phyloP scores from a whole-genome alignment of 2,329 filamentous ascomycete species.

The Talaromyces sp. region DNA sequence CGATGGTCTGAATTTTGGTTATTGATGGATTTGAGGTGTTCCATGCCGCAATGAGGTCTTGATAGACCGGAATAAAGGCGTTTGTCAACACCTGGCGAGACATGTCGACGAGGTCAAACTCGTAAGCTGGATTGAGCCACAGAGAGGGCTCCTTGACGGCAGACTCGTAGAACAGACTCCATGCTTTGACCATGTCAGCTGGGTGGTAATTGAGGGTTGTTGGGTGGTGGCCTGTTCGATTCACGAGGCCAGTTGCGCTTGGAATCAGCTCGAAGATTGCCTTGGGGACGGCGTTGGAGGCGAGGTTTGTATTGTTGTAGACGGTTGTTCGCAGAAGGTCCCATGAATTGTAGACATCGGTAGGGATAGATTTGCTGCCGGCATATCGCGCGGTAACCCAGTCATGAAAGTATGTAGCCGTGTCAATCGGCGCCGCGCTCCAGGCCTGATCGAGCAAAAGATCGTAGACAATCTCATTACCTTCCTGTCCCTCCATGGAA shows the following conservation, averaged over 20 bases:
- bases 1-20: slow-evolving; percentile 23
- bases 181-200: slow-evolving; percentile 36
- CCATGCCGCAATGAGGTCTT: slow-evolving; percentile 35
- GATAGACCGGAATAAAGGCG: slow-evolving; percentile 43
- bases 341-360: slow-evolving; percentile 45
- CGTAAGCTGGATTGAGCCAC: slow-evolving; percentile 44
- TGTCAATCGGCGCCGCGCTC: slow-evolving; percentile 44
- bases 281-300: slow-evolving; percentile 42
- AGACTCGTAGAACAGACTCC: slow-evolving; percentile 40
- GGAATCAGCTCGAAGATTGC: slow-evolving; percentile 49
- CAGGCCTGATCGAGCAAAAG: slow-evolving; percentile 53
- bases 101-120: slow-evolving; percentile 50
- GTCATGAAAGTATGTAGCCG: slow-evolving; percentile 43
- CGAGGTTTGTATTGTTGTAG: slow-evolving; percentile 51
- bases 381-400: slow-evolving; percentile 48
- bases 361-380: slow-evolving; percentile 25
- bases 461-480: slow-evolving; percentile 54
- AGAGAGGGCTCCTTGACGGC: slow-evolving; percentile 30
- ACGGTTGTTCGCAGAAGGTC: slow-evolving; percentile 45
- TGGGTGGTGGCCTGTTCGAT: slow-evolving; percentile 41
- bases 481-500: slow-evolving; percentile 51
- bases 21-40: slow-evolving; percentile 24
- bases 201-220: slow-evolving; percentile 46
- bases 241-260: slow-evolving; percentile 40
- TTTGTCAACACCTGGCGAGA: slow-evolving; percentile 51